Evolutionary conservation across 2,329 filamentous ascomycete species (phyloP), one percentile per base, ranked within the genome.

Genomic region (Teratosphaeria zuluensis): DNA sequence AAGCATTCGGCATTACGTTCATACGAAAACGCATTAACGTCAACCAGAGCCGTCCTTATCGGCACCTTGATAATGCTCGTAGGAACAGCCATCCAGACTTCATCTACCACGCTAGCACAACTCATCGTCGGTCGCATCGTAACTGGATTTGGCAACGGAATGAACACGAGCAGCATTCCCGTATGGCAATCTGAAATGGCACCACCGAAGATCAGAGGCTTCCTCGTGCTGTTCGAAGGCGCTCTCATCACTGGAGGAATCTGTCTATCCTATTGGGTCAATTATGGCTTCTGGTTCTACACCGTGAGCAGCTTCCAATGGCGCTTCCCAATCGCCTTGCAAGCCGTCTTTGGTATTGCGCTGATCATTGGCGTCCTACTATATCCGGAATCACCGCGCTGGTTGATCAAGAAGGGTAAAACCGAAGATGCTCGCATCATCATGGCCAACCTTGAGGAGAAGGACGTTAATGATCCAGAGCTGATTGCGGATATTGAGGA

Each of bases 351-450:
- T 60, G 78, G 79, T 0, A 59, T 78, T 3, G 69, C 81, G 28
- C 80, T 82, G 21, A 72, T 80, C 51, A 64, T 60, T 11, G 75
- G 76, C 54, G 73, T 80, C 52, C 69, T 79, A 59, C 70, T 72
- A n/a, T 72, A 82, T 0, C 80, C 80, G 3, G 81, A 83, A 64
- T 81, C 79, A 0, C 81, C 81, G 16, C 19, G 81, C 53, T 82
- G 80, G 78, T 72, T 83, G 9, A 77, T 83, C 32, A 68, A 81
- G 57, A 80, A 80, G 65, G 80, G 79, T 42, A 73, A 74, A 12
- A 77, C 80, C 61, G 75, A 81, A 30, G 77, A 80, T 62, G 77
- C 78, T 0, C n/a, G 46, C 21, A 31, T 51, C 24, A 57, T 53
- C 19, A 33, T 57, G 28, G 55, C 55, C n/a, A 32, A 42, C n/a